Base-by-base conservation (phyloP, 2,329 filamentous ascomycete genomes). In the Pseudogymnoascus sp. region DNA sequence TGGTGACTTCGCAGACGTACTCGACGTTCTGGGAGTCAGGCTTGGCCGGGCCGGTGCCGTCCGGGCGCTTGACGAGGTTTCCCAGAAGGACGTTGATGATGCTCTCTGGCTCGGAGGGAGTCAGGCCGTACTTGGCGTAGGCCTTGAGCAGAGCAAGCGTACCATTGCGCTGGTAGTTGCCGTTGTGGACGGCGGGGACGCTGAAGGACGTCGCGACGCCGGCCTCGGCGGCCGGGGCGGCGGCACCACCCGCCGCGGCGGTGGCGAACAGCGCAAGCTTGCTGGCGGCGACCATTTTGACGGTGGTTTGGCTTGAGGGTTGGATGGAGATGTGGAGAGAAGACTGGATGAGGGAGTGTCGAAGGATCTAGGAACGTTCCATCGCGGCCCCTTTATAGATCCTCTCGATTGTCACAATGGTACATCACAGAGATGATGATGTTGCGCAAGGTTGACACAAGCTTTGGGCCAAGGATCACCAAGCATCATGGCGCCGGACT, bases 71-170 rank as follows among this genome's bases (percentile, higher is more conserved):
- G 18, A 62, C 55, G 14, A 71, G 59, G 16, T 25, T 16, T 61
- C 62, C 21, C 65, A 31, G 62, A 71, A 71, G 4, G 63, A 64
- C 4, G 52, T 35, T 52, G 45, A 52, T n/a, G 45, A 52, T 52
- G 45, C 16, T 52, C 14, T 63, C 35, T 68, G 65, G 23, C 64
- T 62, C 5, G 4, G 70, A 69, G 49, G 71, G 71, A 7, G 52
- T 66, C 59, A 73, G 63, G 63, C 67, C 60, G 45, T 71, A 66
- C 63, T 72, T 73, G 41, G 67, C 69, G 49, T 73, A 73, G 3
- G 70, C 70, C 60, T 70, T 72, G 11, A 73, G 61, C 52, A 73
- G 41, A 40, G 71, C 67, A 45, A 67, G 67, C 16, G 71, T 73
- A 16, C 71, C 70, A 64, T 73, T 73, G 33, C 70, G 69, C 7